Evolutionary conservation across 352 stramenopile species (phyloP).

Genomic region (Phytophthora vignae): DNA sequence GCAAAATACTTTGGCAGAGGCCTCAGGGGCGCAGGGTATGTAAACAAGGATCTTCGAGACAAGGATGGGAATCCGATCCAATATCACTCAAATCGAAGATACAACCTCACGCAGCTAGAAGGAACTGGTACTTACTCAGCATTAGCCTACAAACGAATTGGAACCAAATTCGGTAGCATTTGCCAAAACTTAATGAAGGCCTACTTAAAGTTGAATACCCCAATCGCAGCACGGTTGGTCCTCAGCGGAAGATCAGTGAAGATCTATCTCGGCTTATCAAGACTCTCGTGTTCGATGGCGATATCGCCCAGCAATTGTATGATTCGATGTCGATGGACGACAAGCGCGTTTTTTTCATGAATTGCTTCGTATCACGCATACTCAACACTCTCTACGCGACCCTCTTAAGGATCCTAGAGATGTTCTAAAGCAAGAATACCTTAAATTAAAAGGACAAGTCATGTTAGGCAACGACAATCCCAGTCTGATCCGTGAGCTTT

Average conservation of each 20-base stretch:
- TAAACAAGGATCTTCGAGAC: not conserved
- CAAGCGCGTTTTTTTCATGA: not conserved
- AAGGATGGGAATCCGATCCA: slow-evolving; percentile 1
- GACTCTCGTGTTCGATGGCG: not conserved
- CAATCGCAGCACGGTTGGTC: not conserved
- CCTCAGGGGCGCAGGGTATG: not conserved
- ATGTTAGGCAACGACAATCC: not conserved
- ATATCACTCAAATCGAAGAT: not conserved
- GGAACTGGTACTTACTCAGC: not conserved
- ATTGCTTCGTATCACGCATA: not conserved
- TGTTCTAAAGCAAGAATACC: not conserved
- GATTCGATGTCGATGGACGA: not conserved
- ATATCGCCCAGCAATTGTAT: not conserved
- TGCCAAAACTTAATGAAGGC: not conserved
- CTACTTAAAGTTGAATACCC: not conserved
- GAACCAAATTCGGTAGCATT: not conserved
- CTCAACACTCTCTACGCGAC: not conserved
- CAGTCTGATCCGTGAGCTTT: not conserved
- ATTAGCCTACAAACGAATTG: not conserved
- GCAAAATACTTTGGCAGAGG: no score
- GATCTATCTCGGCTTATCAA: not conserved
- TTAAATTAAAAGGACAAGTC: not conserved
- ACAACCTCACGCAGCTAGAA: not conserved
- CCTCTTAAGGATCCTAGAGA: not conserved
- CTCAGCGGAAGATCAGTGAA: not conserved